Evolutionary conservation across 495 filamentous ascomycete species (phyloP).

Genomic region (Hyaloscypha variabilis): DNA sequence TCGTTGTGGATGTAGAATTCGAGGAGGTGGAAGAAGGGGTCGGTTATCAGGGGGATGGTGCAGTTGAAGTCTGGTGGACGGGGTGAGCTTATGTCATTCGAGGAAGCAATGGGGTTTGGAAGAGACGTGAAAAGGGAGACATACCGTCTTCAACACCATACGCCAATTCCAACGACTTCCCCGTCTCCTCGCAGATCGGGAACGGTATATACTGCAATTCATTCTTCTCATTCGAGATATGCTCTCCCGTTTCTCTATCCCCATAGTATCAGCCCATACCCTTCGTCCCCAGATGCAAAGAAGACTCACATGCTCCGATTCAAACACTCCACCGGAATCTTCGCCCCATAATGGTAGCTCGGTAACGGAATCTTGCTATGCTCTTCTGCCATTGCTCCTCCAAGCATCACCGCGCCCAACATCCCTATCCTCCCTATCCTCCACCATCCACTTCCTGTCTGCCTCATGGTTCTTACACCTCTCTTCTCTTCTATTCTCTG

Average conservation of each 20-base stretch:
- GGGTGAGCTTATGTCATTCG: too few relatives aligned
- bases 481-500: too few relatives aligned
- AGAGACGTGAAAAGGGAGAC: neutral
- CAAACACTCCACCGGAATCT: slow-evolving; percentile 67
- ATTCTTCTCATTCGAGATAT: slow-evolving; percentile 79
- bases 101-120: neutral
- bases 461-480: too few relatives aligned
- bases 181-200: slow-evolving; percentile 88
- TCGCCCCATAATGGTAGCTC: slow-evolving; percentile 43
- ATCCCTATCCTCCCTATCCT: neutral
- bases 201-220: slow-evolving; percentile 95
- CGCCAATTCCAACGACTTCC: slow-evolving; percentile 74
- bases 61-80: slow-evolving; percentile 73
- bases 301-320: slow-evolving; percentile 65
- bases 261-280: slow-evolving; percentile 5
- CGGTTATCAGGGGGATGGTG: slow-evolving; percentile 82
- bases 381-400: slow-evolving; percentile 15
- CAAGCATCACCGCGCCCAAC: neutral
- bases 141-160: slow-evolving; percentile 71
- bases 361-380: slow-evolving; percentile 28
- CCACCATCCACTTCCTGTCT: too few relatives aligned
- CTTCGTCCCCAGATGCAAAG: neutral
- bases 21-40: slow-evolving; percentile 93
- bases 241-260: slow-evolving; percentile 63
- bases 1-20: slow-evolving; percentile 99